Conservation (phyloP, 2,329 filamentous ascomycete genomes). For the Xylaria hypoxylon region DNA sequence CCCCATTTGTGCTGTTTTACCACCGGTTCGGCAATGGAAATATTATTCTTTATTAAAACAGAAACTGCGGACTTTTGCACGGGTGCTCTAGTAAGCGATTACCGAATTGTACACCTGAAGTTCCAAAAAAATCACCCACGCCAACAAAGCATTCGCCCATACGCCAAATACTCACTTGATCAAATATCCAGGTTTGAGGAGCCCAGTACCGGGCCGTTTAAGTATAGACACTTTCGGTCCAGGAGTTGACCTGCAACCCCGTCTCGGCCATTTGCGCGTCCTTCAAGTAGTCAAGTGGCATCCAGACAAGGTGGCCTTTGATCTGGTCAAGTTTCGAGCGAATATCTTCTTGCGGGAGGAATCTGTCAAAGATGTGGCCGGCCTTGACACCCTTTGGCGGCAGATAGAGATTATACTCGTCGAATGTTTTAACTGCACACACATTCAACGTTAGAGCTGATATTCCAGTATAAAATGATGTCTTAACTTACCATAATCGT, state of each 20-base stretch:
- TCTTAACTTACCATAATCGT: slow-evolving; percentile 75
- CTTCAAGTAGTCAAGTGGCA: slow-evolving; percentile 88
- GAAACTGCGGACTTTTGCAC: no score
- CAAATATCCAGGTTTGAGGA: background rate
- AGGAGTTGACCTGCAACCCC: slow-evolving; percentile 85
- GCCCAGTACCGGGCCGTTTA: slow-evolving; percentile 48
- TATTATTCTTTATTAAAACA: no score
- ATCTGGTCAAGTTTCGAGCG: slow-evolving; percentile 81
- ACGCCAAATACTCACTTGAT: no score
- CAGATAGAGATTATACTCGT: slow-evolving; percentile 86
- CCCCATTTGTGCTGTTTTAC: no score
- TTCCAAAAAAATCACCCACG: background rate
- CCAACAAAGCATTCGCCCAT: background rate
- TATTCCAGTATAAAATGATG: background rate
- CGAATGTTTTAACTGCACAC: slow-evolving; percentile 80
- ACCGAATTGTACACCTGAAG: no score
- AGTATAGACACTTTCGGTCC: slow-evolving; percentile 89
- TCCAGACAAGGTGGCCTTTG: slow-evolving; percentile 92
- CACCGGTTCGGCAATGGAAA: no score
- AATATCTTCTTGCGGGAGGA: slow-evolving; percentile 78
- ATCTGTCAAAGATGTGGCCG: slow-evolving; percentile 88
- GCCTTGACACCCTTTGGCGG: slow-evolving; percentile 77
- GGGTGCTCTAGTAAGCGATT: no score
- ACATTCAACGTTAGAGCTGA: slow-evolving; percentile 26
- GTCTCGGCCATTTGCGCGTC: slow-evolving; percentile 91